Conservation (phyloP, 2,329 filamentous ascomycete species). For the Arthrobotrys sinensis region DNA sequence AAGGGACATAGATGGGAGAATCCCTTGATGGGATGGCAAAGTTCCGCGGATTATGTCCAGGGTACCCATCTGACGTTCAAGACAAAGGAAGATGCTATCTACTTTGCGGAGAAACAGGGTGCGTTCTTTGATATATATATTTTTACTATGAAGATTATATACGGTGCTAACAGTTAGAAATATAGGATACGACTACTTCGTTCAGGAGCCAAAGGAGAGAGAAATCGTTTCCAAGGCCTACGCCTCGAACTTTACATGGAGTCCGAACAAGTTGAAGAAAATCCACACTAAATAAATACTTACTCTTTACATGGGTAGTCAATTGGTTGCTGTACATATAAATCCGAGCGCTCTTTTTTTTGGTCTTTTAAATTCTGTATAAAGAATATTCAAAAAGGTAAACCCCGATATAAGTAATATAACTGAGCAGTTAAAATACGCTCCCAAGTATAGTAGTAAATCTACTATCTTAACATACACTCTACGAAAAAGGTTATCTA, state of each 20-base stretch:
- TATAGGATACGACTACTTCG: slow-evolving; percentile 90
- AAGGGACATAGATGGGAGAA: slow-evolving; percentile 97
- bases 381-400: slow-evolving; percentile 10
- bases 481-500: background rate
- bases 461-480: background rate
- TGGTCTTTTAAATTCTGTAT: background rate
- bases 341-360: slow-evolving; percentile 21
- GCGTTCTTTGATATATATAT: background rate
- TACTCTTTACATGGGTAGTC: background rate
- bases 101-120: slow-evolving; percentile 95
- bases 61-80: slow-evolving; percentile 92
- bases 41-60: slow-evolving; percentile 94
- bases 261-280: slow-evolving; percentile 62
- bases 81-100: slow-evolving; percentile 92
- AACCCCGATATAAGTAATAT: background rate
- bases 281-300: slow-evolving; percentile 64
- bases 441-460: background rate
- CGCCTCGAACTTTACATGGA: slow-evolving; percentile 84
- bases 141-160: slow-evolving; percentile 8
- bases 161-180: slow-evolving; percentile 5
- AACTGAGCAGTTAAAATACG: background rate
- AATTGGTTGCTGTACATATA: slow-evolving; percentile 42
- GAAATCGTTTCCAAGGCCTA: slow-evolving; percentile 92
- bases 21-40: slow-evolving; percentile 98
- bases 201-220: slow-evolving; percentile 94